phyloP scores from a whole-genome alignment of 345 rosid genomes.

The Geranium rotundifolium region DNA sequence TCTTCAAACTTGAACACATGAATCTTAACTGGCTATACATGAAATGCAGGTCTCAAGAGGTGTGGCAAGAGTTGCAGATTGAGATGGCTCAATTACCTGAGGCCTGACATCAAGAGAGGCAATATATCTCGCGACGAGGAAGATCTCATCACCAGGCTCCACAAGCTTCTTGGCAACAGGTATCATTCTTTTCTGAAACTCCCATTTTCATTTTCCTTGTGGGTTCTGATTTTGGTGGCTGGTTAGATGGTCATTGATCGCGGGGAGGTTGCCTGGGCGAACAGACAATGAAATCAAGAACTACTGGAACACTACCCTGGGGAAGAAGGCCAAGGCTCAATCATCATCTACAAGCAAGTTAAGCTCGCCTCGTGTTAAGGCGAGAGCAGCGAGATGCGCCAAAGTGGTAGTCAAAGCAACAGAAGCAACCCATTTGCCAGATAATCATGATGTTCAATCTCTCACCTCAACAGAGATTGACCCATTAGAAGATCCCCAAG shows the following conservation, averaged over 20 bases:
- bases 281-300: constrained; percentile 65
- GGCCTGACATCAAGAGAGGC: constrained; percentile 54
- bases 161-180: constrained; percentile 62
- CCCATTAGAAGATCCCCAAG: neutral
- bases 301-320: constrained; percentile 48
- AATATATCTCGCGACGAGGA: constrained; percentile 44
- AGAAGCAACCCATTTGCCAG: too few species aligned
- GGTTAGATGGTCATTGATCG: constrained; percentile 50
- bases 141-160: constrained; percentile 45
- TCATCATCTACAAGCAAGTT: constrained; percentile 14
- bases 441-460: too few species aligned
- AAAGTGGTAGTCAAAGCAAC: too few species aligned
- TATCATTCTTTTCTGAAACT: neutral
- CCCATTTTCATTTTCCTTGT: too few species aligned
- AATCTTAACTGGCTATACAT: too few species aligned
- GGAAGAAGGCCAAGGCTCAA: constrained; percentile 22
- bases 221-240: too few species aligned
- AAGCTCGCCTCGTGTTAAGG: constrained; percentile 18
- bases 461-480: constrained; percentile 3
- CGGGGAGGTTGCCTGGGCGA: constrained; percentile 61
- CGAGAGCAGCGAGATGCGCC: too few species aligned
- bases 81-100: constrained; percentile 46
- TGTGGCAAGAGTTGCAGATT: constrained; percentile 62
- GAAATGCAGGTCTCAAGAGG: constrained; percentile 31
- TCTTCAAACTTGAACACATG: too few species aligned